phyloP scores from a whole-genome alignment of 2,329 filamentous ascomycete species.

The Raffaelea deltoideospora region DNA sequence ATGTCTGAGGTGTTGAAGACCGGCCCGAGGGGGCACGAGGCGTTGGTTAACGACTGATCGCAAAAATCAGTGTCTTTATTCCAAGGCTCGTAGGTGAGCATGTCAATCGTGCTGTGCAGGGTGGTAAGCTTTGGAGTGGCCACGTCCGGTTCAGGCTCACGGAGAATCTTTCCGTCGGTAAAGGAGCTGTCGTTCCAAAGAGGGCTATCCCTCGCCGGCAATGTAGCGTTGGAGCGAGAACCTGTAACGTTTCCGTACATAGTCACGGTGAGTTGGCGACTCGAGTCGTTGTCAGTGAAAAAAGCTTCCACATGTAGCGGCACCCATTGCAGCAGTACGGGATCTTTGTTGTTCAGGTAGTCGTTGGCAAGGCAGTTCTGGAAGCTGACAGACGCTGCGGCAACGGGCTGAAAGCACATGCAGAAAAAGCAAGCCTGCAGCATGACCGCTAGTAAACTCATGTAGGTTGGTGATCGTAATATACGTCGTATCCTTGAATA shows the following conservation, averaged over 20 bases:
- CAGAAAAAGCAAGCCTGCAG: constrained; percentile 24
- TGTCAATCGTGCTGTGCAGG: constrained; percentile 53
- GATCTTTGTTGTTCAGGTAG: constrained; percentile 26
- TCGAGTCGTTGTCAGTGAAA: constrained; percentile 41
- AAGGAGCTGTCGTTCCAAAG: constrained; percentile 46
- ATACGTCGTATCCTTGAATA: too few relatives aligned
- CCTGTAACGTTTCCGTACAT: constrained; percentile 89
- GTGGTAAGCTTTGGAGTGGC: constrained; percentile 51
- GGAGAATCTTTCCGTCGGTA: constrained; percentile 62
- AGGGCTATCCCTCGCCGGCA: constrained; percentile 44
- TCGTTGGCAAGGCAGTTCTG: constrained; percentile 64
- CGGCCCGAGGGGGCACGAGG: constrained; percentile 59
- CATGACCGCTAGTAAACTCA: constrained; percentile 9
- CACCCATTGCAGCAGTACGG: constrained; percentile 60
- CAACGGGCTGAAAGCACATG: constrained; percentile 25
- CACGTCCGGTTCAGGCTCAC: constrained; percentile 33
- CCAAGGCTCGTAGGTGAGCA: constrained; percentile 64
- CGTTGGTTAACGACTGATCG: constrained; percentile 38
- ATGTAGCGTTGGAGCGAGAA: constrained; percentile 35
- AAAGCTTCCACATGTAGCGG: constrained; percentile 59
- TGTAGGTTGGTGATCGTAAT: not conserved
- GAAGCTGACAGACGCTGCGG: constrained; percentile 59
- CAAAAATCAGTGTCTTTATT: constrained; percentile 50
- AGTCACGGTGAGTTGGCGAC: constrained; percentile 60
- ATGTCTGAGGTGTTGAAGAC: constrained; percentile 36